phyloP scores from a whole-genome alignment of 1,284 basidiomycete genomes.

The Thelephora terrestris region DNA sequence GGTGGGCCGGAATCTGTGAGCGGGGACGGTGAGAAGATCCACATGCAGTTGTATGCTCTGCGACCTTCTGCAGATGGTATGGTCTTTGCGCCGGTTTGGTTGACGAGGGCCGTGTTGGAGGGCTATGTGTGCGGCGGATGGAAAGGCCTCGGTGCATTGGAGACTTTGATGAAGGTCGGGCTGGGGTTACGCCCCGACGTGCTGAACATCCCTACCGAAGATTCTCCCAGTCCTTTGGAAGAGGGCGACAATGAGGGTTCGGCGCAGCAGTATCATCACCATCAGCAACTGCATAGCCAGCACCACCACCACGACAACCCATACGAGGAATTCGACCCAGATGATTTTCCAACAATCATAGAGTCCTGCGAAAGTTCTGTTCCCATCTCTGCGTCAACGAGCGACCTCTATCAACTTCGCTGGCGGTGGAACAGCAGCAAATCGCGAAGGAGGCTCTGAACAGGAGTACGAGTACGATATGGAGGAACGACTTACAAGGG shows the following conservation, averaged over 20 bases:
- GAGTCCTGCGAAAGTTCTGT: slow-evolving; percentile 61
- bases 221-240: slow-evolving; percentile 1
- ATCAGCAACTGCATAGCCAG: slow-evolving; percentile 6
- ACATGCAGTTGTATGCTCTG: slow-evolving; percentile 37
- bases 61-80: slow-evolving; percentile 73
- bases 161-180: slow-evolving; percentile 65
- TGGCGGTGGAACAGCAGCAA: slow-evolving; percentile 4
- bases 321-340: slow-evolving; percentile 60
- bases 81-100: slow-evolving; percentile 60
- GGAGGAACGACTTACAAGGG: slow-evolving; percentile 54
- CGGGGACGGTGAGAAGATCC: neutral
- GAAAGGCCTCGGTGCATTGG: slow-evolving; percentile 60
- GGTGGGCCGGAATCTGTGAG: neutral
- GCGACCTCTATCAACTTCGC: slow-evolving; percentile 15
- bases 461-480: slow-evolving; percentile 59
- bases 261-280: slow-evolving; percentile 7
- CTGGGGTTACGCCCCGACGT: slow-evolving; percentile 33
- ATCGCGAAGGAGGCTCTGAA: slow-evolving; percentile 33
- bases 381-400: slow-evolving; percentile 43
- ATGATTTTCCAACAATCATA: slow-evolving; percentile 57
- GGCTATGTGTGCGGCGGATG: slow-evolving; percentile 74
- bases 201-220: neutral
- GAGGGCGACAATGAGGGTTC: slow-evolving; percentile 5
- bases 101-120: slow-evolving; percentile 71
- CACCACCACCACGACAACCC: slow-evolving; percentile 25